Evolutionary conservation across 495 filamentous ascomycete genomes (phyloP), one percentile per base, ranked within the genome.

Genomic region (Penicillium coffeae): DNA sequence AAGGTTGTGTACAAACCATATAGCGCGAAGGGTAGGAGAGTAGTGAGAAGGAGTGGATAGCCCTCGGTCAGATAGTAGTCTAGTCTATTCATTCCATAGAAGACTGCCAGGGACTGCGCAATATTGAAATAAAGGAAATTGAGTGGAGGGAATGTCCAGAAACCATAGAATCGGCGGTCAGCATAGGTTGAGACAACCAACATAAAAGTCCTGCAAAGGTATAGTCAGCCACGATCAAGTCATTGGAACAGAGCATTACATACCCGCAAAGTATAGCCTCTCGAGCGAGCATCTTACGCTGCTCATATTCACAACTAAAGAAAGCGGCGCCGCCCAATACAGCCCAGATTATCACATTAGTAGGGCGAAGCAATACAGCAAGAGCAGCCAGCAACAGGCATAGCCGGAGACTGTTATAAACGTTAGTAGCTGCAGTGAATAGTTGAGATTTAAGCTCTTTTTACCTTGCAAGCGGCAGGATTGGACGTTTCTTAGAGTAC

Each of bases 21-120:
- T 3, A 88, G 45, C 8, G 82, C 75, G 52, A 92, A 91, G 0
- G 90, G 91, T 3, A 96, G 70, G 38, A 84, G 81, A 2, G 89
- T 93, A 2, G 88, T 95, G 7, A 94, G 82, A 5, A 96, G 77
- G 0, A 97, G 80, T 9, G 92, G 93, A 14, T 92, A 78, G 25
- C 90, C 93, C 71, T 99, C 89, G 2, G 85, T 85, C 12, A 91
- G 65, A 65, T 96, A 99, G 69, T 97, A 99, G 58, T 96, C 89
- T 79, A 84, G 87, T 40, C 86, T 79, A 70, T 95, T 97, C 22
- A 70, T 75, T n/a, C 93, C 93, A 62, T 99, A 99, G 66, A 96
- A 96, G 13, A 88, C 77, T 22, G 93, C 86, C 12, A 99, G 75
- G 8, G 83, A 85, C 60, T 95, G 84, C 8, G 83, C 80, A 33